Conservation (phyloP, 768 basidiomycete species). For the Naganishia antarctica region DNA sequence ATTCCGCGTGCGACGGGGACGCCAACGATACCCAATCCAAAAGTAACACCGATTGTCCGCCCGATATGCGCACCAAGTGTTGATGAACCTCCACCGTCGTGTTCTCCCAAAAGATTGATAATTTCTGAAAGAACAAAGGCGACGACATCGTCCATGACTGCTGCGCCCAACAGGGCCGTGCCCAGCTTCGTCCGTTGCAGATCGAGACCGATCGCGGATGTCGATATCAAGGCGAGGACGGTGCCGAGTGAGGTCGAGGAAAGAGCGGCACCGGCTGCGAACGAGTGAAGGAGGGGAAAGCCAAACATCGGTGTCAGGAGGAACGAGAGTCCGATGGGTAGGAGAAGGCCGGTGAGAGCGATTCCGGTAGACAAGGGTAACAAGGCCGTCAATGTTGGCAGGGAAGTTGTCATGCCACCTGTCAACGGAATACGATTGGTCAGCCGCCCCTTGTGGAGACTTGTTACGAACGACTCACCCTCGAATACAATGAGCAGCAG, state of each 20-base stretch:
- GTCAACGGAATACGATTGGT: neutral
- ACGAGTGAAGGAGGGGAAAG: slow-evolving; percentile 56
- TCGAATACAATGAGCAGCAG: slow-evolving; percentile 59
- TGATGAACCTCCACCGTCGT: neutral
- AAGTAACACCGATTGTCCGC: slow-evolving; percentile 58
- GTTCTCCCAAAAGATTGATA: slow-evolving; percentile 47
- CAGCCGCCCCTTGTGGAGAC: neutral
- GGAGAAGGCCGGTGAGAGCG: slow-evolving; percentile 56
- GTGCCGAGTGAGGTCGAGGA: slow-evolving; percentile 66
- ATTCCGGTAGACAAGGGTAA: slow-evolving; percentile 55
- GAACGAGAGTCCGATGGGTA: slow-evolving; percentile 44
- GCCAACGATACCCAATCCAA: slow-evolving; percentile 54
- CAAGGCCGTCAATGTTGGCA: slow-evolving; percentile 53
- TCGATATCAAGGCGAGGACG: slow-evolving; percentile 58
- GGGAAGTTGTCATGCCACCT: slow-evolving; percentile 59
- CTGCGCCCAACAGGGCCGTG: slow-evolving; percentile 60
- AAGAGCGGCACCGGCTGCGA: slow-evolving; percentile 62
- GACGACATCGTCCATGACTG: slow-evolving; percentile 63
- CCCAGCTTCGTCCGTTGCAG: slow-evolving; percentile 57
- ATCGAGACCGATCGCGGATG: slow-evolving; percentile 42
- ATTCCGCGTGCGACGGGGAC: slow-evolving; percentile 48
- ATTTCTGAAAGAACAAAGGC: slow-evolving; percentile 61
- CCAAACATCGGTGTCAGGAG: slow-evolving; percentile 55
- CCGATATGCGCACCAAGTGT: slow-evolving; percentile 49
- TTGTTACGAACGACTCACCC: slow-evolving; percentile 37